Conservation (phyloP, 176 grass and related monocot species). For the Areca catechu region DNA sequence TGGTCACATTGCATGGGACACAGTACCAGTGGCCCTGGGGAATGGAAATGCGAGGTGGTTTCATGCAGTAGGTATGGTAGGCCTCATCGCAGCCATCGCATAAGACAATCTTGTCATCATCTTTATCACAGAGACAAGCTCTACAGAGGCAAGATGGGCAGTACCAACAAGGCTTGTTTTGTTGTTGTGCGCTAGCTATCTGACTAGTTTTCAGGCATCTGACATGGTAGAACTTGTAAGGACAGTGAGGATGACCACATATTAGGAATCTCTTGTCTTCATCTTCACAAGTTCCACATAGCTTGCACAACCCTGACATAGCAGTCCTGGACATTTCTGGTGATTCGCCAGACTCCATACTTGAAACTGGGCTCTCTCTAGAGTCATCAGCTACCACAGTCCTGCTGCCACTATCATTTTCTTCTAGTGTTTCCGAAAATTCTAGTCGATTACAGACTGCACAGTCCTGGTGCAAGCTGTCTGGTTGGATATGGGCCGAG, state of each 20-base stretch:
- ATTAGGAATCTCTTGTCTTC: conserved; percentile 61
- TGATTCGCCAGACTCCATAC: conserved; percentile 16
- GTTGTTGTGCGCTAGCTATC: conserved; percentile 38
- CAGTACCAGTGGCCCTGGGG: conserved; percentile 67
- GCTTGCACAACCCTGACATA: conserved; percentile 46
- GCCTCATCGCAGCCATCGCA: conserved; percentile 81
- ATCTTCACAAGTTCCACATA: conserved; percentile 63
- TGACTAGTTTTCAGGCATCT: conserved; percentile 50
- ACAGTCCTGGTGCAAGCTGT: conserved; percentile 36
- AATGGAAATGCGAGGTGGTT: conserved; percentile 39
- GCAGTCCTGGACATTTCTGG: conserved; percentile 22
- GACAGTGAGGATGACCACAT: conserved; percentile 57
- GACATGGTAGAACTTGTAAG: conserved; percentile 78
- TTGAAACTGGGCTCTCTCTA: conserved; percentile 18
- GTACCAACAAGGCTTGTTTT: conserved; percentile 47
- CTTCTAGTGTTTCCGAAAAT: conserved; percentile 16
- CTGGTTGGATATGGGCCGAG: conserved; percentile 1
- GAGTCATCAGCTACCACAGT: conserved; percentile 23
- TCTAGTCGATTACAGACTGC: conserved; percentile 37
- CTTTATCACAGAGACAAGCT: conserved; percentile 55
- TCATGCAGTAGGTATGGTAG: conserved; percentile 84
- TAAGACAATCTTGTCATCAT: conserved; percentile 65
- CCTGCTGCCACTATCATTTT: conserved; percentile 8
- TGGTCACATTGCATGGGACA: conserved; percentile 26
- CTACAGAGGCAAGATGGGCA: conserved; percentile 87